A percentile compares a stretch with the other conserved stretches of the same genome.
Evolutionary conservation across 2,329 filamentous ascomycete species (phyloP).

Genomic region (Hypoxylon sp.): DNA sequence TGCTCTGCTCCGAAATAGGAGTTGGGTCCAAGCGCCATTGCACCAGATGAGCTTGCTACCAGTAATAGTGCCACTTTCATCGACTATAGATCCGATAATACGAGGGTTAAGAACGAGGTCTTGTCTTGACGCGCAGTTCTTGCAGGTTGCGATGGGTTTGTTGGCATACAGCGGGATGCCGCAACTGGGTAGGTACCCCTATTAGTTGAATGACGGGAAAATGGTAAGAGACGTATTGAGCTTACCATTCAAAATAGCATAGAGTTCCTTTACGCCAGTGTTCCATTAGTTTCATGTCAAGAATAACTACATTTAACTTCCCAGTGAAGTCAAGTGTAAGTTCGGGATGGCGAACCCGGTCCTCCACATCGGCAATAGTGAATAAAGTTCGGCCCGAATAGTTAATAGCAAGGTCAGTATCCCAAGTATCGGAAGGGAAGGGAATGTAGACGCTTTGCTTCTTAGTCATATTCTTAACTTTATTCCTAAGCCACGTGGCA

Average conservation of each 20-base stretch:
- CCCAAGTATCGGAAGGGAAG: slow-evolving; percentile 61
- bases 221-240: neutral
- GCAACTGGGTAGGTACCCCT: slow-evolving; percentile 58
- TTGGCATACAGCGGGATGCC: slow-evolving; percentile 69
- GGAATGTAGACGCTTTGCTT: slow-evolving; percentile 65
- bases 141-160: slow-evolving; percentile 56
- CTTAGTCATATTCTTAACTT: slow-evolving; percentile 63
- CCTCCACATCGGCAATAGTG: slow-evolving; percentile 61
- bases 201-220: neutral
- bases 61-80: slow-evolving; percentile 70
- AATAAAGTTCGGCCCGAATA: slow-evolving; percentile 57
- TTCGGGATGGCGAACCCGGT: slow-evolving; percentile 56
- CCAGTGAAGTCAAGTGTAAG: slow-evolving; percentile 57
- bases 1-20: slow-evolving; percentile 51
- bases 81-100: slow-evolving; percentile 59
- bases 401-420: slow-evolving; percentile 55
- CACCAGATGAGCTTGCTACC: slow-evolving; percentile 69
- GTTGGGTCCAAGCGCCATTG: slow-evolving; percentile 65
- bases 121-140: slow-evolving; percentile 55
- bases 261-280: slow-evolving; percentile 55
- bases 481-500: slow-evolving; percentile 67
- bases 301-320: slow-evolving; percentile 57
- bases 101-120: slow-evolving; percentile 59
- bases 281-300: slow-evolving; percentile 53
- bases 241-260: slow-evolving; percentile 61